Conservation (phyloP, 345 rosid species). For the Gossypium anomalum region DNA sequence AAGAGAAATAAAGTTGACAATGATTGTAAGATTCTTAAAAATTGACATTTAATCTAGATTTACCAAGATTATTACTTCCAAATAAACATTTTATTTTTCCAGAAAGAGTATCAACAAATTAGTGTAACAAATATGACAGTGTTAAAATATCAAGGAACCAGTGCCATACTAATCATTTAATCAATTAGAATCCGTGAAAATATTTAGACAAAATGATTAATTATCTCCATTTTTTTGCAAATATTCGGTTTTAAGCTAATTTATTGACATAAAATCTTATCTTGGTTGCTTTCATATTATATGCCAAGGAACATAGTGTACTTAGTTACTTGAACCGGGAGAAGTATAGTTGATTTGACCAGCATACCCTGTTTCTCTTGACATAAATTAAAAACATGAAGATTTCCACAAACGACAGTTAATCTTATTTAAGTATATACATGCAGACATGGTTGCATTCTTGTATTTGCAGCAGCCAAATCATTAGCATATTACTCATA, state of each 20-base stretch:
- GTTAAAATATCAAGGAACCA: neutral
- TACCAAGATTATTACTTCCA: neutral
- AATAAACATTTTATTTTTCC: neutral
- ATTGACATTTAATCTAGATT: neutral
- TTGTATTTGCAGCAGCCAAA: neutral
- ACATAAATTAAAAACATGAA: neutral
- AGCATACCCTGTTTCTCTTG: neutral
- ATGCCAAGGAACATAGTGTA: neutral
- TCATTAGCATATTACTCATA: neutral
- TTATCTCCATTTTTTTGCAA: neutral
- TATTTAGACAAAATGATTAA: neutral
- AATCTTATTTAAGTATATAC: neutral
- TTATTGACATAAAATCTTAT: neutral
- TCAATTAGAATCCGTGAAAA: neutral
- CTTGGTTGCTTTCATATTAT: neutral
- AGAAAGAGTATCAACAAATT: neutral
- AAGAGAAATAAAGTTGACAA: constrained; percentile 3
- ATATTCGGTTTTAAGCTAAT: neutral
- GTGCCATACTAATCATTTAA: neutral
- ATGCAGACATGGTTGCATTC: neutral
- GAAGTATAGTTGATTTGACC: neutral
- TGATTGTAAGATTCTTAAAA: neutral
- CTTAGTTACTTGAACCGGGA: neutral
- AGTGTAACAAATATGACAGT: neutral
- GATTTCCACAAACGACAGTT: neutral